Conservation (phyloP, 1,284 basidiomycete species). For the Trichosporon ovoides region DNA sequence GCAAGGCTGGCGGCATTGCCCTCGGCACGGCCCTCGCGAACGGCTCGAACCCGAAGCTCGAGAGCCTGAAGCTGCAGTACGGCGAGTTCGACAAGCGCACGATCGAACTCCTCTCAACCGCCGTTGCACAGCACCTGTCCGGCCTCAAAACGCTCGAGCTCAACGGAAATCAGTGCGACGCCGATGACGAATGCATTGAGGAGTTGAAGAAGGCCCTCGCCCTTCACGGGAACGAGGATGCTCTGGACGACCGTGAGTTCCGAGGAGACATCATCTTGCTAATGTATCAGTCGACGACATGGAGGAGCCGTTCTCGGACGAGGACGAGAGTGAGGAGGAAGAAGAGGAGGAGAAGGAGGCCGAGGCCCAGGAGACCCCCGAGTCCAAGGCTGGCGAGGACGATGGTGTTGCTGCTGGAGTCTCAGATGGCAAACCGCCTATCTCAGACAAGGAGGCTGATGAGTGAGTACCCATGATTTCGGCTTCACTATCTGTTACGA, state of each 20-base stretch:
- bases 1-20: conserved; percentile 59
- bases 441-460: conserved; percentile 37
- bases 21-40: conserved; percentile 56
- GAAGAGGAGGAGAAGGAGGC: conserved; percentile 48
- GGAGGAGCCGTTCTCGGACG: conserved; percentile 56
- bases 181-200: conserved; percentile 70
- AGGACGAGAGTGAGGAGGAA: conserved; percentile 51
- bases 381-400: conserved; percentile 42
- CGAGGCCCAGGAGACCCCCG: conserved; percentile 43
- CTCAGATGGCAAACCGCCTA: conserved; percentile 29
- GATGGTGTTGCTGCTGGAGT: conserved; percentile 36
- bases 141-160: conserved; percentile 66
- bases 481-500: neutral
- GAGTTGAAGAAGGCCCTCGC: conserved; percentile 62
- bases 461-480: conserved; percentile 30
- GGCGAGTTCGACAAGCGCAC: conserved; percentile 75
- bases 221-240: conserved; percentile 71
- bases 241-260: conserved; percentile 61
- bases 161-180: conserved; percentile 80
- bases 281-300: conserved; percentile 57
- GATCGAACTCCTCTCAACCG: conserved; percentile 62
- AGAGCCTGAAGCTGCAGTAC: conserved; percentile 74
- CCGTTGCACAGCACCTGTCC: conserved; percentile 59
- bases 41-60: conserved; percentile 69
- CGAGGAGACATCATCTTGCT: neutral